These are phyloP conservation scores for Ramichloridium luteum DNA, from an alignment of 2,329 filamentous ascomycete genomes.

Conservation along the genomic window DNA sequence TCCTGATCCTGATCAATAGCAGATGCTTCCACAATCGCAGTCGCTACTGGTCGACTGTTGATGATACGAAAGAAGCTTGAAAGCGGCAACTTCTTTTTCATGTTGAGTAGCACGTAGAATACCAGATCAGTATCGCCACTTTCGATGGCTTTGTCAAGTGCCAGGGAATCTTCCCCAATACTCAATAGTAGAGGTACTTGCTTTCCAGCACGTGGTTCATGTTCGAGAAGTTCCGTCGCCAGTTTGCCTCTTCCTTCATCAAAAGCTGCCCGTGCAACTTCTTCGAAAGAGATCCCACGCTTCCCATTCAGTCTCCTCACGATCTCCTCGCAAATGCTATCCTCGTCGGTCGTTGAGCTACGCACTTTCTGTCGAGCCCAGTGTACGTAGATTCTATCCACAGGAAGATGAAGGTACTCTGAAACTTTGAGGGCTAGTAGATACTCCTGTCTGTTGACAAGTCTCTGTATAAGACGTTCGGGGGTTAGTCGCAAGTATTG, in stretches of 20 bases:
- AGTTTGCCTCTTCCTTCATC: slow-evolving; percentile 84
- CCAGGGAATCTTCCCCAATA: slow-evolving; percentile 93
- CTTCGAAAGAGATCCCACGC: slow-evolving; percentile 86
- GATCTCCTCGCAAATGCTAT: slow-evolving; percentile 72
- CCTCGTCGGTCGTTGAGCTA: slow-evolving; percentile 71
- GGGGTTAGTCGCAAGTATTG: slow-evolving; percentile 86
- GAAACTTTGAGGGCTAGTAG: slow-evolving; percentile 80
- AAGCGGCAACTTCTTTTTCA: slow-evolving; percentile 82
- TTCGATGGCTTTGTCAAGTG: slow-evolving; percentile 91
- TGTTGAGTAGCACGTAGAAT: slow-evolving; percentile 73
- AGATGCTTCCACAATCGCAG: slow-evolving; percentile 76
- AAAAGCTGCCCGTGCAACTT: slow-evolving; percentile 84
- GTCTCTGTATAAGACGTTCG: slow-evolving; percentile 70
- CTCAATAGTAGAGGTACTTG: slow-evolving; percentile 85
- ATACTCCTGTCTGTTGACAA: slow-evolving; percentile 85
- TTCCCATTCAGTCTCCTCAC: slow-evolving; percentile 80
- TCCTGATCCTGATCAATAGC: slow-evolving; percentile 68
- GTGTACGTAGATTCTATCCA: slow-evolving; percentile 85
- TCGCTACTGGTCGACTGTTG: slow-evolving; percentile 72
- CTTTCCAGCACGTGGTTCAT: slow-evolving; percentile 87
- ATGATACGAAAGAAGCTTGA: slow-evolving; percentile 88
- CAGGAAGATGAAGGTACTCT: slow-evolving; percentile 71
- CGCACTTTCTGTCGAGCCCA: slow-evolving; percentile 95
- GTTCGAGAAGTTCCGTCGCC: slow-evolving; percentile 80
- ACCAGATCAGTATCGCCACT: slow-evolving; percentile 89